Evolutionary conservation across 2,329 filamentous ascomycete species (phyloP).

Genomic region (Claviceps arundinis): DNA sequence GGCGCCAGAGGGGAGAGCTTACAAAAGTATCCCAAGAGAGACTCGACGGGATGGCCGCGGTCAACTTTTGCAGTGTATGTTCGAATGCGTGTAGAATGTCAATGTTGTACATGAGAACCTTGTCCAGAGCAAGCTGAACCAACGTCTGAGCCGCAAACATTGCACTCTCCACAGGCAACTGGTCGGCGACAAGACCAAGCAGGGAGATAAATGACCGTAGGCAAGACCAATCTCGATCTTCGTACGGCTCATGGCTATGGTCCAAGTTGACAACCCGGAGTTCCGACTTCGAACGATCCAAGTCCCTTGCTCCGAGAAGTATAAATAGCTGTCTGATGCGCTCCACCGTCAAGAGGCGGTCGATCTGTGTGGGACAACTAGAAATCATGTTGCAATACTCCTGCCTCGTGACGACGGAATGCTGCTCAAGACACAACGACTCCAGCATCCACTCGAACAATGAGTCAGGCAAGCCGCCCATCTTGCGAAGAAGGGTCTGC

Average conservation of each 20-base stretch:
- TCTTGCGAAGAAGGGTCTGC: slow-evolving; percentile 30
- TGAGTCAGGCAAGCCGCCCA: slow-evolving; percentile 41
- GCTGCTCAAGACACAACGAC: slow-evolving; percentile 40
- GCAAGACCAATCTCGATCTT: slow-evolving; percentile 31
- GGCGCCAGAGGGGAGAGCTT: slow-evolving; percentile 13
- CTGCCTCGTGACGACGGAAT: slow-evolving; percentile 38
- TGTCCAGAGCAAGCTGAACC: slow-evolving; percentile 42
- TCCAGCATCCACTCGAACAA: slow-evolving; percentile 53
- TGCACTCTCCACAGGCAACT: slow-evolving; percentile 21
- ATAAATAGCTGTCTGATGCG: slow-evolving; percentile 41
- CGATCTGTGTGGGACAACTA: slow-evolving; percentile 28
- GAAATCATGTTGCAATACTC: slow-evolving; percentile 47
- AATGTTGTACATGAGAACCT: slow-evolving; percentile 29
- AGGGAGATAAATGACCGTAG: slow-evolving; percentile 31
- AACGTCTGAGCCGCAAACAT: slow-evolving; percentile 32
- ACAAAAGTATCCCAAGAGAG: slow-evolving; percentile 28
- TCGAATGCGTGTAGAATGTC: slow-evolving; percentile 28
- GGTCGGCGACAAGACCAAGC: slow-evolving; percentile 23
- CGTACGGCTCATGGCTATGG: slow-evolving; percentile 15
- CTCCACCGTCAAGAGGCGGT: slow-evolving; percentile 30
- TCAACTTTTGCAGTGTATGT: slow-evolving; percentile 29
- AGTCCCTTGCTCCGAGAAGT: slow-evolving; percentile 36
- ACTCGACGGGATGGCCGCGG: slow-evolving; percentile 23
- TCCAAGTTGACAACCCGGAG: slow-evolving; percentile 11
- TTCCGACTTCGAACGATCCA: slow-evolving; percentile 25